Conservation (phyloP, 768 basidiomycete genomes). For the Lactifluus echinatus region DNA sequence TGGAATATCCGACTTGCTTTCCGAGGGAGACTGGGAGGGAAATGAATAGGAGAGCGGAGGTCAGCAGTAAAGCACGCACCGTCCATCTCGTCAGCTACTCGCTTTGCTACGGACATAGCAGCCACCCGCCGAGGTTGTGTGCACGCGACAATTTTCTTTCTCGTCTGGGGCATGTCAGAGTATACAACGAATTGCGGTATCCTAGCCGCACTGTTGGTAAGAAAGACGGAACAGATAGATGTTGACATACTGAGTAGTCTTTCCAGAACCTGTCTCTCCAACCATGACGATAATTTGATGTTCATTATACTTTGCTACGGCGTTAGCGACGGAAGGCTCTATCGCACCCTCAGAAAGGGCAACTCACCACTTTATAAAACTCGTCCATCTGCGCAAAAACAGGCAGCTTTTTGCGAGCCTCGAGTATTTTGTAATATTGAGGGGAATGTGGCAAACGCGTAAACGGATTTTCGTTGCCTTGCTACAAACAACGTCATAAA, state of each 20-base stretch:
- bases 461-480: constrained; percentile 80
- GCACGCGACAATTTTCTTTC: constrained; percentile 88
- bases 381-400: constrained; percentile 91
- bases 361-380: constrained; percentile 79
- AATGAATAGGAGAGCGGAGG: constrained; percentile 12
- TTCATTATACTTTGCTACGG: constrained; percentile 46
- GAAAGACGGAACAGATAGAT: background rate
- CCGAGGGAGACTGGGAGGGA: constrained; percentile 68
- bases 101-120: constrained; percentile 96
- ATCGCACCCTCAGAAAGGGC: constrained; percentile 24
- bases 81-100: constrained; percentile 99
- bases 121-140: constrained; percentile 96
- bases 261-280: constrained; percentile 92
- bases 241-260: constrained; percentile 78
- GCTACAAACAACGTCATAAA: constrained; percentile 35
- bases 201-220: constrained; percentile 33
- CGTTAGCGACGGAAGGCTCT: constrained; percentile 27
- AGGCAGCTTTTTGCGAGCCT: constrained; percentile 78
- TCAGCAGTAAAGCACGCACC: constrained; percentile 42
- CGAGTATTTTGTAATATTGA: constrained; percentile 81
- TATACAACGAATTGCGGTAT: constrained; percentile 96
- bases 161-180: constrained; percentile 85
- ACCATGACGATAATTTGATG: constrained; percentile 88
- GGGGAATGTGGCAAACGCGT: constrained; percentile 68
- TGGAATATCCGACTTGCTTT: constrained; percentile 93